phyloP scores from a whole-genome alignment of 164 flowering plant species.

The Paratinospora sagittata region DNA sequence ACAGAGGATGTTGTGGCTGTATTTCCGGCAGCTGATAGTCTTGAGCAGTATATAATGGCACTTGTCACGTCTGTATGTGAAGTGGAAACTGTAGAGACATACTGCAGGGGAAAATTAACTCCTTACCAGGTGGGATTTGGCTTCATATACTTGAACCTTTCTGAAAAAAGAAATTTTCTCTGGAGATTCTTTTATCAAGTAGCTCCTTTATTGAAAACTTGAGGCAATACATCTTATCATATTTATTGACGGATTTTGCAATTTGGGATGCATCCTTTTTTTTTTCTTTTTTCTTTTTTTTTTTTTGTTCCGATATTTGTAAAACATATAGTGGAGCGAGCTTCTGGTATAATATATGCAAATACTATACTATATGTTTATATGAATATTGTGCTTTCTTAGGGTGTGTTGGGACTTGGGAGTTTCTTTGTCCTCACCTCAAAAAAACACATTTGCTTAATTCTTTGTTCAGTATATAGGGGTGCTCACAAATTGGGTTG shows the following conservation, averaged over 20 bases:
- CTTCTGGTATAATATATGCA: not conserved
- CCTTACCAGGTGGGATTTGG: conserved; percentile 55
- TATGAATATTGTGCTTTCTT: not conserved
- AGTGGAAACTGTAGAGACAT: conserved; percentile 52
- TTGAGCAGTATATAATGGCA: conserved; percentile 64
- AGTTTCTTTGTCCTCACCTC: not conserved
- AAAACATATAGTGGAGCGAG: not conserved
- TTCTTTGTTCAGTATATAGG: not conserved
- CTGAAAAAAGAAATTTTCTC: not conserved
- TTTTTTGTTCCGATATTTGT: not conserved
- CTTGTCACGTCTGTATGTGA: conserved; percentile 51
- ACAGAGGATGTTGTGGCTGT: conserved; percentile 93
- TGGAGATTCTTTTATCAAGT: not conserved
- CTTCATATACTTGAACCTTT: not conserved
- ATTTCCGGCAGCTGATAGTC: conserved; percentile 83
- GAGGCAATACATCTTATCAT: not conserved
- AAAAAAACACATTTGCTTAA: not conserved
- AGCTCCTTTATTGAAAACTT: not conserved
- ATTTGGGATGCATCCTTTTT: not conserved
- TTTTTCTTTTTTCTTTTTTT: no score
- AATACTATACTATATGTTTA: not conserved
- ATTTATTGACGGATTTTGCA: not conserved
- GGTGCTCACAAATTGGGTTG: no score
- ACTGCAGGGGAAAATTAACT: conserved; percentile 41
- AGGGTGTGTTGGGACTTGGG: not conserved